Conservation (phyloP, 176 grass and related monocot genomes). For the Oryza brachyantha region DNA sequence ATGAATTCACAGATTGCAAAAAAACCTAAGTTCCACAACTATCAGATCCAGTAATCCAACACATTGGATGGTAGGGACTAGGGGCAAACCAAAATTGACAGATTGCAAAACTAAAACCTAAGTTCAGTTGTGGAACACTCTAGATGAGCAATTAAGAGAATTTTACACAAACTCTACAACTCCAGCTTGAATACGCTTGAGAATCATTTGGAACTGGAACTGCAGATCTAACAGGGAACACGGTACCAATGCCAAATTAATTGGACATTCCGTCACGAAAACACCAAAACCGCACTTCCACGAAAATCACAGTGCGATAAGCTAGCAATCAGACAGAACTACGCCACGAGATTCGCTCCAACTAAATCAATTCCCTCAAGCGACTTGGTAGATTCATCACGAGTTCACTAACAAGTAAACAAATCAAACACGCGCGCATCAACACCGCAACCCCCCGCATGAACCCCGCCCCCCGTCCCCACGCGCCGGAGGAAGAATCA, state of each 20-base stretch:
- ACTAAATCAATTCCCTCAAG: neutral
- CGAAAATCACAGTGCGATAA: neutral
- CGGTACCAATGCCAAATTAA: neutral
- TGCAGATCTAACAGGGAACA: neutral
- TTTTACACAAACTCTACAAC: neutral
- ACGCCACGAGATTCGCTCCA: neutral
- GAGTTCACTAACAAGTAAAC: neutral
- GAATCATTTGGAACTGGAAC: neutral
- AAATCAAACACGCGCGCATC: constrained; percentile 35
- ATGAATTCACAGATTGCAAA: too few species aligned
- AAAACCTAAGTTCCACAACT: too few species aligned
- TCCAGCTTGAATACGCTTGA: neutral
- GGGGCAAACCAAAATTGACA: neutral
- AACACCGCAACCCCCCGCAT: neutral
- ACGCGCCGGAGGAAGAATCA: neutral
- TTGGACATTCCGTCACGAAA: neutral
- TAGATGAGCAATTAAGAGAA: neutral
- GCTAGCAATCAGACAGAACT: neutral
- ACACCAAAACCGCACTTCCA: neutral
- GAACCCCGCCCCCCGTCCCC: neutral
- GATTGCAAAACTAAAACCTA: neutral
- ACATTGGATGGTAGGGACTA: neutral
- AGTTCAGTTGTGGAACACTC: neutral
- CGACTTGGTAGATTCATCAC: neutral
- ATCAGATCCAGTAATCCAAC: neutral